Percentiles rank a stretch among this genome's conserved stretches.
These are phyloP conservation scores for Albatrellus sp. DNA, from an alignment of 1,284 basidiomycete species.

Conservation along the genomic window DNA sequence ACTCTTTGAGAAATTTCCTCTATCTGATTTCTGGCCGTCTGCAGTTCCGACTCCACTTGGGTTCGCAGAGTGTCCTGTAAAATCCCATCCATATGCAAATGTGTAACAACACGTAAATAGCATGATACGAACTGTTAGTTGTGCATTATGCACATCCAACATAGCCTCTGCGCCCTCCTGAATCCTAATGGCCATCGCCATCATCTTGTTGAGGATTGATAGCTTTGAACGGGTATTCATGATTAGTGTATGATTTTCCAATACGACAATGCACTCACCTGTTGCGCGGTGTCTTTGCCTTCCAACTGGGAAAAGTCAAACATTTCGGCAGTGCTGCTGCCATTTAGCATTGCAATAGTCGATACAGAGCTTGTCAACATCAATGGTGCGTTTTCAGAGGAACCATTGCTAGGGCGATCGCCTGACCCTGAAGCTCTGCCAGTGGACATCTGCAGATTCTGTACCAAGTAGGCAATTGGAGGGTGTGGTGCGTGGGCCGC, in stretches of 20 bases:
- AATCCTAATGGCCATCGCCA: constrained; percentile 65
- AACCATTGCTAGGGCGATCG: too few relatives aligned
- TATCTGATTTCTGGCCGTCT: constrained; percentile 61
- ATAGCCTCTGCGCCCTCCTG: constrained; percentile 81
- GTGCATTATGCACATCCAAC: constrained; percentile 38
- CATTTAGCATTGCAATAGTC: not conserved
- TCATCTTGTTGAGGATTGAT: constrained; percentile 49
- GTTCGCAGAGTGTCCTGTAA: constrained; percentile 47
- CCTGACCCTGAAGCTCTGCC: too few relatives aligned
- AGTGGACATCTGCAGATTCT: too few relatives aligned
- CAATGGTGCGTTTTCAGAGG: not conserved
- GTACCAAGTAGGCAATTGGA: too few relatives aligned
- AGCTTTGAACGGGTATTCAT: constrained; percentile 29
- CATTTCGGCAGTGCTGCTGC: not conserved
- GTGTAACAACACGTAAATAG: not conserved
- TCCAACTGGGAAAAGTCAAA: constrained; percentile 28
- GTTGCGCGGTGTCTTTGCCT: constrained; percentile 30
- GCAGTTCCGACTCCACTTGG: constrained; percentile 69
- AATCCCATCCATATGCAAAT: not conserved
- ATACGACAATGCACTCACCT: constrained; percentile 21
- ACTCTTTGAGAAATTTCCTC: constrained; percentile 51
- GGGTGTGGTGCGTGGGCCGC: too few relatives aligned
- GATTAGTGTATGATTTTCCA: not conserved
- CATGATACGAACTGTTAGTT: constrained; percentile 33
- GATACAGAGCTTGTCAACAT: not conserved